phyloP scores from a whole-genome alignment of 106 monocot species.

The Agapanthus africanus region DNA sequence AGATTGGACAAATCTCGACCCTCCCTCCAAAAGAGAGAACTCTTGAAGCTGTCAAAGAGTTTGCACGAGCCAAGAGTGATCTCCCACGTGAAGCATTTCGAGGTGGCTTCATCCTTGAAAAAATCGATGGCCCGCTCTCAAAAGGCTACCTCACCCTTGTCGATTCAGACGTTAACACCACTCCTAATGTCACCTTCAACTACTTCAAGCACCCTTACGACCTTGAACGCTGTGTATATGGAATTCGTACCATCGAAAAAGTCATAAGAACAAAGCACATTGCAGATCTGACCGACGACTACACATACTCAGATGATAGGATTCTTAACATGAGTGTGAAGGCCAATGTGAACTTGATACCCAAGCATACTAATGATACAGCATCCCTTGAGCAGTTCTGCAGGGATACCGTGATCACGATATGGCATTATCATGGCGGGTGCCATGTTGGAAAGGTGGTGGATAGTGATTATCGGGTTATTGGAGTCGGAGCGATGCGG shows the following conservation, averaged over 20 bases:
- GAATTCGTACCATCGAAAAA: conserved; percentile 39
- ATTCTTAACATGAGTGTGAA: conserved; percentile 54
- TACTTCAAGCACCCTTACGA: conserved; percentile 63
- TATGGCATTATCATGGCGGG: conserved; percentile 83
- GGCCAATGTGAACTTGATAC: conserved; percentile 65
- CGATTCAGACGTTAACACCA: conserved; percentile 31
- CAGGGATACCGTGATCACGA: conserved; percentile 56
- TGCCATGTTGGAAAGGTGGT: conserved; percentile 64
- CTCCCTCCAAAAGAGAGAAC: conserved; percentile 57
- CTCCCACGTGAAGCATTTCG: conserved; percentile 55
- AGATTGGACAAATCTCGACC: conserved; percentile 92
- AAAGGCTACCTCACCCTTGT: conserved; percentile 46
- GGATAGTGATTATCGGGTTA: conserved; percentile 30
- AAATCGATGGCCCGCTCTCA: conserved; percentile 61
- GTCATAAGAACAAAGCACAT: conserved; percentile 34
- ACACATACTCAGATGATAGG: conserved; percentile 16
- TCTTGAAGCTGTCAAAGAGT: conserved; percentile 26
- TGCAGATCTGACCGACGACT: conserved; percentile 26
- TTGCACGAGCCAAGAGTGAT: conserved; percentile 20
- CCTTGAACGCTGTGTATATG: conserved; percentile 43
- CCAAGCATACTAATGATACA: conserved; percentile 57
- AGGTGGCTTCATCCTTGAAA: conserved; percentile 72
- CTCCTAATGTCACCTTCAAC: conserved; percentile 74
- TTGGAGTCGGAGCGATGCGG: conserved; percentile 33
- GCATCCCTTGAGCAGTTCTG: conserved; percentile 59